These are phyloP conservation scores for Mucor mucedo DNA, from an alignment of 371 early-diverging fungal species.

Conservation along the genomic window DNA sequence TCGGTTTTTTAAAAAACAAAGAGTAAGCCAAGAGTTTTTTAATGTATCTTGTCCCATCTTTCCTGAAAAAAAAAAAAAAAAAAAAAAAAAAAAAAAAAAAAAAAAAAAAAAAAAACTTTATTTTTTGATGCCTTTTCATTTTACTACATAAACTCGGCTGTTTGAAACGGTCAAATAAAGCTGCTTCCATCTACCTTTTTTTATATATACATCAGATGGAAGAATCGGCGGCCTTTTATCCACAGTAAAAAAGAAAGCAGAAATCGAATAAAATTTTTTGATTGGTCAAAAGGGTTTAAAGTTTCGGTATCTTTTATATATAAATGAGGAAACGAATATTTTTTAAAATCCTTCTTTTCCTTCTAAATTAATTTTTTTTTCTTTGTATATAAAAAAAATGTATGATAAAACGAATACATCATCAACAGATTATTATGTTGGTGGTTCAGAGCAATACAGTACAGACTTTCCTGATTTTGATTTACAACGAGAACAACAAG, in stretches of 20 bases:
- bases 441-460: not conserved
- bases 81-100: not conserved
- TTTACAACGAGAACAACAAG: conserved; percentile 3
- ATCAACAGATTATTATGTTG: not conserved
- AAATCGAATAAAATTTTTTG: not conserved
- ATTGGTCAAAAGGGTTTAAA: not conserved
- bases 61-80: not conserved
- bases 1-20: not conserved
- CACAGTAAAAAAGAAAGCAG: not conserved
- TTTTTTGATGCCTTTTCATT: not conserved
- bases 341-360: not conserved
- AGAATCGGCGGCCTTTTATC: not conserved
- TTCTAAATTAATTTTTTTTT: not conserved
- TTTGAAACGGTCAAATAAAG: not conserved
- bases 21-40: not conserved
- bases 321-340: not conserved
- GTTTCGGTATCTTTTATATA: not conserved
- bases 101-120: not conserved
- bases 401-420: conserved; percentile 1
- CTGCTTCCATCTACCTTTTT: not conserved
- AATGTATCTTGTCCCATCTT: not conserved
- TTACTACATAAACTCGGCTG: not conserved
- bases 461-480: conserved; percentile 16
- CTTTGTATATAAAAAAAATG: not conserved
- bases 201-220: not conserved